A percentile compares a stretch with the other conserved stretches of the same genome.
Evolutionary conservation across 2,329 filamentous ascomycete species (phyloP).

Genomic region (Nannizziopsis barbatae): DNA sequence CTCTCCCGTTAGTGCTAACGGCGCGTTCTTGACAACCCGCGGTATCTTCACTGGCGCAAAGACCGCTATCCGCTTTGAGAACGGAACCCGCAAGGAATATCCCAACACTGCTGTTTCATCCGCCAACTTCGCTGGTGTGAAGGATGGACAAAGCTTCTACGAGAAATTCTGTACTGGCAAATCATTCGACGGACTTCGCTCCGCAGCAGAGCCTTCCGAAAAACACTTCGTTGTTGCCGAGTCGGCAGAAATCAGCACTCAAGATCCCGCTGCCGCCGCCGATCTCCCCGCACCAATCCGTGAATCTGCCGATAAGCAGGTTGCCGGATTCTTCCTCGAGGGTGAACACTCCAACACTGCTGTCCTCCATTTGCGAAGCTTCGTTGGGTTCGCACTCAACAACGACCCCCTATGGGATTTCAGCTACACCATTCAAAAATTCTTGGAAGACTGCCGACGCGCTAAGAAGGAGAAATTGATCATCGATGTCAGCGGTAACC

Average conservation of each 20-base stretch:
- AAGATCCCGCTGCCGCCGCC: constrained; percentile 9
- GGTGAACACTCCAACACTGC: constrained; percentile 33
- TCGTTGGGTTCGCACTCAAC: constrained; percentile 17
- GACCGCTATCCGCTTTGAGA: constrained; percentile 24
- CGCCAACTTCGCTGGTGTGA: constrained; percentile 26
- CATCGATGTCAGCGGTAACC: constrained; percentile 52
- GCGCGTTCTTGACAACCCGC: constrained; percentile 11
- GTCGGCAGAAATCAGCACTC: not conserved
- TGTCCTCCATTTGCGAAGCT: constrained; percentile 36
- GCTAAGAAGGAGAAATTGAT: constrained; percentile 49
- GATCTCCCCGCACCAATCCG: constrained; percentile 20
- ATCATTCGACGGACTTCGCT: not conserved
- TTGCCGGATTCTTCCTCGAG: constrained; percentile 38
- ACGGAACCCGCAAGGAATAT: constrained; percentile 22
- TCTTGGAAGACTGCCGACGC: constrained; percentile 39
- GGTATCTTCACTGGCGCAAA: constrained; percentile 20
- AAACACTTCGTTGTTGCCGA: not conserved
- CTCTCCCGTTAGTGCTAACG: constrained; percentile 1
- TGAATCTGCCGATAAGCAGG: constrained; percentile 24
- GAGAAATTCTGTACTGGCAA: constrained; percentile 25
- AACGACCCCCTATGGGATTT: constrained; percentile 20
- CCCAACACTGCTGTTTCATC: constrained; percentile 19
- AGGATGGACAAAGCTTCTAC: constrained; percentile 33
- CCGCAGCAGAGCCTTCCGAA: constrained; percentile 7
- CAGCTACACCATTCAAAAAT: constrained; percentile 31